Base-by-base conservation (phyloP, 2,329 filamentous ascomycete genomes). In the Apiospora phragmitis region DNA sequence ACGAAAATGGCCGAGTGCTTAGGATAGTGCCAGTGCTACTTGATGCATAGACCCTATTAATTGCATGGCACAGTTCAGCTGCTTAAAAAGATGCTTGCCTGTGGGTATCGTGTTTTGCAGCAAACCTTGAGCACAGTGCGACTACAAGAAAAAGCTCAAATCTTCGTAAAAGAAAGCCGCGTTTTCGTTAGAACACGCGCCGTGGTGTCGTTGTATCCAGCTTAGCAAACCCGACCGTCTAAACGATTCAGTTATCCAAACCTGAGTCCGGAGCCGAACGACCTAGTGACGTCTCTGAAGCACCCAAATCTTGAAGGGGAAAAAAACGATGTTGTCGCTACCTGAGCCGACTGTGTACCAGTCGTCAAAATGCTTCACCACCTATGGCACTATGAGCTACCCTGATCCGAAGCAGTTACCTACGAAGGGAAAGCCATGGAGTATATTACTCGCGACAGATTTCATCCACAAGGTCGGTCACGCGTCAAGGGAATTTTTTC, bases 351-450 rank as follows among this genome's bases (percentile, higher is more conserved):
- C 84, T 3, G 80, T 87, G 67, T 87, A 89, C 73, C 87, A 88
- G 75, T 78, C 83, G 49, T 84, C 89, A 69, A 96, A 92, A 86
- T 95, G 93, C 80, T 92, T 89, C 80, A 91, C 94, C 73, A 93
- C 91, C 0, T 89, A 93, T 76, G 90, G 90, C 51, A 84, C 85
- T 16, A 88, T 95, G 79, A 84, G 86, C 41, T 92, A 93, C 81
- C 84, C 95, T 62, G 90, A 97, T 79, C 86, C 90, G 7, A 86
- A 88, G 70, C 92, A 94, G 76, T 86, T 89, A 41, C 92, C 94
- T 1, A 85, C 84, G 7, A 95, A 92, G 78, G 91, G 90, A 76
- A 91, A 93, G 75, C 95, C 94, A 3, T 97, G 95, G 86, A 87
- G 89, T 0, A 86, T 89, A 0, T 87, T 97, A 73, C 80, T 88